phyloP scores from a whole-genome alignment of 148 eudicot genomes.

The Rhododendron henanense region DNA sequence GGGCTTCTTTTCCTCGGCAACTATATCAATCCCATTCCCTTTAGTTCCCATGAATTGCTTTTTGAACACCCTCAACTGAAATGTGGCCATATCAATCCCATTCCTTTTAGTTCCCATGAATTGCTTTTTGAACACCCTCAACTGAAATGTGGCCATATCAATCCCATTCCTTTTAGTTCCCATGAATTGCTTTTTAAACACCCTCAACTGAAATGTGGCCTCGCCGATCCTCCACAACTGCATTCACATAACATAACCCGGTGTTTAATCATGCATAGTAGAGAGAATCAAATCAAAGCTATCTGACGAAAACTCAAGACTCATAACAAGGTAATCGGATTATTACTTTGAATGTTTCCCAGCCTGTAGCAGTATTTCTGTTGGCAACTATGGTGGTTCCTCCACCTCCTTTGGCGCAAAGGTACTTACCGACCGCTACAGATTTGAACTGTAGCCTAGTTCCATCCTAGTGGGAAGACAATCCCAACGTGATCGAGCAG shows the following conservation, averaged over 20 bases:
- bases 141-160: conserved; percentile 39
- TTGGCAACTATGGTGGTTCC: conserved; percentile 57
- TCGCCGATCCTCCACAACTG: conserved; percentile 75
- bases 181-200: conserved; percentile 56
- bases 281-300: too few relatives aligned
- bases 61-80: conserved; percentile 60
- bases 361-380: conserved; percentile 49
- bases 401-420: conserved; percentile 58
- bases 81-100: conserved; percentile 31
- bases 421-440: conserved; percentile 39
- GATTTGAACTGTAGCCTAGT: conserved; percentile 55
- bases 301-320: neutral
- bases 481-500: too few relatives aligned
- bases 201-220: conserved; percentile 52
- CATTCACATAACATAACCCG: neutral
- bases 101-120: conserved; percentile 43
- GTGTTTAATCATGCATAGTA: too few relatives aligned
- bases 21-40: conserved; percentile 25
- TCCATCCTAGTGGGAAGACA: conserved; percentile 48
- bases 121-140: conserved; percentile 60
- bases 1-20: conserved; percentile 30
- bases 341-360: conserved; percentile 68
- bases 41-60: conserved; percentile 52
- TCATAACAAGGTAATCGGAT: neutral
- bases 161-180: conserved; percentile 34